A percentile compares a stretch with the other conserved stretches of the same genome.
Conservation (phyloP, 192 early-diverging fungal genomes). For the Oehlia diaphana region DNA sequence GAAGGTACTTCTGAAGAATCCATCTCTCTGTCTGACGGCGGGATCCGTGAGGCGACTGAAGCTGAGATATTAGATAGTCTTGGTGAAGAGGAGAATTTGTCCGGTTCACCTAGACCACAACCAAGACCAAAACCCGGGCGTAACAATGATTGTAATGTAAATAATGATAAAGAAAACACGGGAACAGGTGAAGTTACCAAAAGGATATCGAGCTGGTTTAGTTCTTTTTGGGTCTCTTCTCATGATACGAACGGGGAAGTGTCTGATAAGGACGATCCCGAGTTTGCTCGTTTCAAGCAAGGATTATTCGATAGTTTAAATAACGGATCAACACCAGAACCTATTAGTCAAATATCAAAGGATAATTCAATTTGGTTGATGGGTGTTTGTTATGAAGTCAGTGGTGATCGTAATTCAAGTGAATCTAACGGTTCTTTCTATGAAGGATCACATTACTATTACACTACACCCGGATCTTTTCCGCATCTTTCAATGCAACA, state of each 20-base stretch:
- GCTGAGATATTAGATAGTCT: neutral
- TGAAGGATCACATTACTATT: constrained; percentile 4
- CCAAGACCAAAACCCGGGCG: neutral
- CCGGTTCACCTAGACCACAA: neutral
- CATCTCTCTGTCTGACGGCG: constrained; percentile 6
- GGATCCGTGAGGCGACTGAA: constrained; percentile 2
- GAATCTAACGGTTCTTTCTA: neutral
- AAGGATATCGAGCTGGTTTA: constrained; percentile 19
- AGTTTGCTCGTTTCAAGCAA: constrained; percentile 6
- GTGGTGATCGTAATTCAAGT: constrained; percentile 15
- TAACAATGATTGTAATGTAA: neutral
- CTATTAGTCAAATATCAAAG: neutral
- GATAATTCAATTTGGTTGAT: constrained; percentile 35
- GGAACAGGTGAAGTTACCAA: constrained; percentile 1
- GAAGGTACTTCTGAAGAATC: neutral
- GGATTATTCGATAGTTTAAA: constrained; percentile 18
- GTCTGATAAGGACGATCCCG: constrained; percentile 20
- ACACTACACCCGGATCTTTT: constrained; percentile 20
- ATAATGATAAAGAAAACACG: neutral
- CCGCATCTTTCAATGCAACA: constrained; percentile 15
- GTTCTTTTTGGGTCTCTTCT: constrained; percentile 24
- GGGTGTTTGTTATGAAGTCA: constrained; percentile 36
- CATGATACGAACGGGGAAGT: neutral
- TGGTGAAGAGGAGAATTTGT: neutral
- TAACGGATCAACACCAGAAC: neutral